Conservation (phyloP, 2,329 filamentous ascomycete genomes). For the Incumbomyces delicatus region DNA sequence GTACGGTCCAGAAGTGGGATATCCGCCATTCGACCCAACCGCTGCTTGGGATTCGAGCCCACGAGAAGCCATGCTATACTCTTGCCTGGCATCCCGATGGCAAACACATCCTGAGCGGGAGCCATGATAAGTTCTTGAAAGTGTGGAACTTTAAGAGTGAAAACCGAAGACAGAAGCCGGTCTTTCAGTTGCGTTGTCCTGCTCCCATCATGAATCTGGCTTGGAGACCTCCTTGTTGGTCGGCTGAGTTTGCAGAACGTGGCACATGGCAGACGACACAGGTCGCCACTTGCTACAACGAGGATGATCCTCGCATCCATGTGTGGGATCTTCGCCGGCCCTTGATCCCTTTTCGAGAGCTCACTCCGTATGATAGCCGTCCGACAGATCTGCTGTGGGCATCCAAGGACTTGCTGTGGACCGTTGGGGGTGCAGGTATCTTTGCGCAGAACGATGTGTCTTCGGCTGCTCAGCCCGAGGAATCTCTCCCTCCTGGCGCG, state of each 20-base stretch:
- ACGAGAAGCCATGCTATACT: conserved; percentile 50
- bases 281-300: conserved; percentile 52
- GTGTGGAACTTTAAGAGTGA: conserved; percentile 55
- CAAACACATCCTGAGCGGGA: conserved; percentile 53
- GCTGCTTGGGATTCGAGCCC: conserved; percentile 51
- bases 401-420: conserved; percentile 56
- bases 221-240: conserved; percentile 53
- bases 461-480: conserved; percentile 48
- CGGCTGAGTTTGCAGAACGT: conserved; percentile 40
- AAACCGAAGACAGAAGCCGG: conserved; percentile 49
- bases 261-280: conserved; percentile 53
- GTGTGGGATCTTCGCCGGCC: conserved; percentile 57
- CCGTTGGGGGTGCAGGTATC: conserved; percentile 50
- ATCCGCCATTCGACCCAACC: conserved; percentile 47
- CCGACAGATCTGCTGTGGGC: conserved; percentile 55
- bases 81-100: conserved; percentile 61
- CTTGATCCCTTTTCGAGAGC: conserved; percentile 52
- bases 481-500: conserved; percentile 47
- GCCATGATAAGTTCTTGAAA: conserved; percentile 52
- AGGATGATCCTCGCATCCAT: conserved; percentile 51
- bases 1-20: conserved; percentile 56
- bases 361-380: conserved; percentile 45
- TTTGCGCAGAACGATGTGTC: conserved; percentile 56
- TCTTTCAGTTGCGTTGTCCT: conserved; percentile 49
- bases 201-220: conserved; percentile 53